These are phyloP conservation scores for Pseudonitzschia multistriata DNA, from an alignment of 108 stramenopile genomes.

Conservation along the genomic window DNA sequence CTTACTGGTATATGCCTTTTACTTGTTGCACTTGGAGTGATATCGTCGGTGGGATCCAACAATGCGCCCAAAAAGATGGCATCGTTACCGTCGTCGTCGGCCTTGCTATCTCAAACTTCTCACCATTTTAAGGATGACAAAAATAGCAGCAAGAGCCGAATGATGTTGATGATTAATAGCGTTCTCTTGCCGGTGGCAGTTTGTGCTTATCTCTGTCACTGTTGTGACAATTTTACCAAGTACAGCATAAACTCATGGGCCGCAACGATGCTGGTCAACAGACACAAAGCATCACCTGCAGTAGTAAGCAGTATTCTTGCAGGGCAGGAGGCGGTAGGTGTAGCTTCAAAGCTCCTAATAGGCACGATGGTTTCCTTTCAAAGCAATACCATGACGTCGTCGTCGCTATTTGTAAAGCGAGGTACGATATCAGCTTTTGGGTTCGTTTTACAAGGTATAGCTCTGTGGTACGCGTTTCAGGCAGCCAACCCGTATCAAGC, in stretches of 20 bases:
- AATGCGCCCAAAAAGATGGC: not conserved
- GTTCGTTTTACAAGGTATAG: slow-evolving; percentile 18
- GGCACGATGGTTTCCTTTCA: not conserved
- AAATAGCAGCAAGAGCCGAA: not conserved
- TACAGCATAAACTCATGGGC: slow-evolving; percentile 31
- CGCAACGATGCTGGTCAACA: slow-evolving; percentile 33
- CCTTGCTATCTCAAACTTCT: not conserved
- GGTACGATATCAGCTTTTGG: slow-evolving; percentile 14
- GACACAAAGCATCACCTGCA: slow-evolving; percentile 6
- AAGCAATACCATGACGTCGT: not conserved
- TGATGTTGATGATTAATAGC: not conserved
- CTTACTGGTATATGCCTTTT: slow-evolving; percentile 1
- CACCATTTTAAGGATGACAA: too few species aligned
- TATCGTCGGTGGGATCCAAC: not conserved
- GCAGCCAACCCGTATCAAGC: not conserved
- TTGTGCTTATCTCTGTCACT: slow-evolving; percentile 23
- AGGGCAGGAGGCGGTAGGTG: slow-evolving; percentile 31
- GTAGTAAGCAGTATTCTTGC: slow-evolving; percentile 25
- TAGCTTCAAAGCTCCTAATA: slow-evolving; percentile 17
- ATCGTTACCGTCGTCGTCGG: not conserved
- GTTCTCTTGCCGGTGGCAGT: slow-evolving; percentile 11
- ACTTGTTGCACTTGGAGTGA: slow-evolving; percentile 8
- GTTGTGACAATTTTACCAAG: slow-evolving; percentile 31
- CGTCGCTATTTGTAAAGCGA: not conserved
- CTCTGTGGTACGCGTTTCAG: slow-evolving; percentile 11